Conservation (phyloP, 805 yeast genomes). For the Pichia sporocuriosa region DNA sequence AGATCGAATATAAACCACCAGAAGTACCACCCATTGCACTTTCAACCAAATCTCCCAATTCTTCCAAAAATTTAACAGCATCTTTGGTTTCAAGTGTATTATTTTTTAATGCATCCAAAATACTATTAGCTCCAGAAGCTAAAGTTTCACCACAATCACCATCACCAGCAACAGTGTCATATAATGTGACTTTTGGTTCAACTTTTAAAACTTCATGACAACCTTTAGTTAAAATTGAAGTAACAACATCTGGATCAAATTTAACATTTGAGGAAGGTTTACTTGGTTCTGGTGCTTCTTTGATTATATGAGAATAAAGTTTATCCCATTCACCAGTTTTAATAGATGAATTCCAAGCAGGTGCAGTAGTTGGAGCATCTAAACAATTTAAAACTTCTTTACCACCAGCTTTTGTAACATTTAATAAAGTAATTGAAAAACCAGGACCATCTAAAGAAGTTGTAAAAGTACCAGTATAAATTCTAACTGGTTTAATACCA, state of each 20-base stretch:
- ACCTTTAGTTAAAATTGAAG: constrained; percentile 36
- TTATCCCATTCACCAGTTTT: constrained; percentile 21
- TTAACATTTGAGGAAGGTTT: constrained; percentile 20
- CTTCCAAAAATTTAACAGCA: constrained; percentile 54
- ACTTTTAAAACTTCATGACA: constrained; percentile 47
- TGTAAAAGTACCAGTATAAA: constrained; percentile 71
- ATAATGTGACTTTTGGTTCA: constrained; percentile 81
- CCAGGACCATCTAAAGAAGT: constrained; percentile 93
- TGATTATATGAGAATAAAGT: constrained; percentile 17
- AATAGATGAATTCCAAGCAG: constrained; percentile 66
- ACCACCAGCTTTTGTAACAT: constrained; percentile 50
- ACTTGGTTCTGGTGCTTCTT: constrained; percentile 22
- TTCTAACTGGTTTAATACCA: constrained; percentile 56
- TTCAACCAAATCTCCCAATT: constrained; percentile 78
- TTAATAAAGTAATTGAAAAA: constrained; percentile 75
- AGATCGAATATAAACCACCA: constrained; percentile 88
- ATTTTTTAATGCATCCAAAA: constrained; percentile 44
- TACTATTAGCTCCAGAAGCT: constrained; percentile 72
- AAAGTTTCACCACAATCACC: constrained; percentile 96
- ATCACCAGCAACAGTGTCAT: constrained; percentile 89
- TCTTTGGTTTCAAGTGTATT: constrained; percentile 36
- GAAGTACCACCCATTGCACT: constrained; percentile 95
- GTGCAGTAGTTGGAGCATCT: constrained; percentile 69
- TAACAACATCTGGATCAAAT: constrained; percentile 26
- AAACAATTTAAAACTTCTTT: constrained; percentile 44